Percentiles rank a stretch among this genome's conserved stretches.
Conservation (phyloP, 2,329 filamentous ascomycete species). For the Aspergillus intermedius region DNA sequence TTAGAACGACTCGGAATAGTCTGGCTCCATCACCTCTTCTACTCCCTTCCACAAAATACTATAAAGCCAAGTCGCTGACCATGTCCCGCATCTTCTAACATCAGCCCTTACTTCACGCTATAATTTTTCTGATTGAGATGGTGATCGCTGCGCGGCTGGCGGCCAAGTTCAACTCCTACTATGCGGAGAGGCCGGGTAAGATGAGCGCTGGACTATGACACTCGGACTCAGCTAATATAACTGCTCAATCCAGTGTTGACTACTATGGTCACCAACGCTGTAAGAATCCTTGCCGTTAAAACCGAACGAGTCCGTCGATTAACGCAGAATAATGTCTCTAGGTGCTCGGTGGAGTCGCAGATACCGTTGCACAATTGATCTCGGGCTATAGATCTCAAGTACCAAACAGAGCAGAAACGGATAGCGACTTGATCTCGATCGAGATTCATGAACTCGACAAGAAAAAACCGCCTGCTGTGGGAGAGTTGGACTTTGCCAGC, state of each 20-base stretch:
- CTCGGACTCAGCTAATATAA: constrained; percentile 12
- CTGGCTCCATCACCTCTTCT: no score
- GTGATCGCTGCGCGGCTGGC: constrained; percentile 73
- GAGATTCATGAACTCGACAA: constrained; percentile 83
- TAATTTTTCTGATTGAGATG: constrained; percentile 85
- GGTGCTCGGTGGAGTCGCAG: constrained; percentile 87
- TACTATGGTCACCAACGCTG: constrained; percentile 97
- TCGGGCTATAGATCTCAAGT: constrained; percentile 64
- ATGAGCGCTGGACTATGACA: constrained; percentile 6
- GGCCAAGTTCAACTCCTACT: constrained; percentile 87
- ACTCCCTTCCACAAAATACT: no score
- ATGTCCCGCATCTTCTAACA: constrained; percentile 7
- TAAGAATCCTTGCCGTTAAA: constrained; percentile 36
- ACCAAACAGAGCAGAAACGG: constrained; percentile 48
- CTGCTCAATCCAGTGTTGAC: constrained; percentile 62
- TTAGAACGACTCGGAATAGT: neutral
- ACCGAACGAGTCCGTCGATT: constrained; percentile 4
- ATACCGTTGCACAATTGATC: constrained; percentile 90
- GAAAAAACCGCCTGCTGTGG: constrained; percentile 62
- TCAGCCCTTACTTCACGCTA: constrained; percentile 78
- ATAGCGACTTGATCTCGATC: constrained; percentile 68
- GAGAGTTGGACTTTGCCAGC: constrained; percentile 60
- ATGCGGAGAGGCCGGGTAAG: constrained; percentile 78
- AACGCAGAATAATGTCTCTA: constrained; percentile 21
- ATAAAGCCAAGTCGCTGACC: neutral